phyloP scores from a whole-genome alignment of 495 filamentous ascomycete genomes.

The Physcia stellaris region DNA sequence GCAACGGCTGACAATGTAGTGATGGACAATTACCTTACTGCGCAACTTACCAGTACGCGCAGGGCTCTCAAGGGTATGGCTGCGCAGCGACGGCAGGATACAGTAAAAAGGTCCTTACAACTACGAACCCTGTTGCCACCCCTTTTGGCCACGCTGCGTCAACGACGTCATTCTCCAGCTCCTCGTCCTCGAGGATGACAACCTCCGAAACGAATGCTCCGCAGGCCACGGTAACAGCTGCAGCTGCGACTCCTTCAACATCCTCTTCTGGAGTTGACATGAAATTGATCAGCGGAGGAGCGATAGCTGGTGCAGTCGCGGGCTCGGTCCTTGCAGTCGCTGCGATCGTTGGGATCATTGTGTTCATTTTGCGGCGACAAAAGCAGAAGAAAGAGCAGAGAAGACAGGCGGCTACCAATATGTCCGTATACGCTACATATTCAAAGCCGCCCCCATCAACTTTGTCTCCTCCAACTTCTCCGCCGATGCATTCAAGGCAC shows the following conservation, averaged over 20 bases:
- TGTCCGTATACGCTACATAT: neutral
- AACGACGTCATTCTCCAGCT: neutral
- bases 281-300: slow-evolving; percentile 2
- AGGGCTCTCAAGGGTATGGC: neutral
- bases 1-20: neutral
- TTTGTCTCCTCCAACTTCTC: slow-evolving; percentile 1
- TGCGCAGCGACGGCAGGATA: slow-evolving; percentile 1
- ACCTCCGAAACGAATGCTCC: neutral
- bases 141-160: neutral
- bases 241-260: neutral
- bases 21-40: neutral
- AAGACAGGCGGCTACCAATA: slow-evolving; percentile 1
- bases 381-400: slow-evolving; percentile 3
- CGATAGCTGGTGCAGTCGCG: slow-evolving; percentile 2
- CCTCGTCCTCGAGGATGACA: too few species aligned
- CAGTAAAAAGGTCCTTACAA: slow-evolving; percentile 4
- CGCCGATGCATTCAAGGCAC: slow-evolving; percentile 1
- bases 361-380: neutral
- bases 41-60: slow-evolving; percentile 4
- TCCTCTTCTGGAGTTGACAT: neutral
- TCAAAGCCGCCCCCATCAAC: neutral
- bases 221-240: neutral
- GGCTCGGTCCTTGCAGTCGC: neutral
- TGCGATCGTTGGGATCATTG: slow-evolving; percentile 1
- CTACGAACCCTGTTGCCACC: neutral